Evolutionary conservation across 75 land plant species (phyloP), one percentile per base, ranked within the genome.

Genomic region (Pinus tabuliformis): DNA sequence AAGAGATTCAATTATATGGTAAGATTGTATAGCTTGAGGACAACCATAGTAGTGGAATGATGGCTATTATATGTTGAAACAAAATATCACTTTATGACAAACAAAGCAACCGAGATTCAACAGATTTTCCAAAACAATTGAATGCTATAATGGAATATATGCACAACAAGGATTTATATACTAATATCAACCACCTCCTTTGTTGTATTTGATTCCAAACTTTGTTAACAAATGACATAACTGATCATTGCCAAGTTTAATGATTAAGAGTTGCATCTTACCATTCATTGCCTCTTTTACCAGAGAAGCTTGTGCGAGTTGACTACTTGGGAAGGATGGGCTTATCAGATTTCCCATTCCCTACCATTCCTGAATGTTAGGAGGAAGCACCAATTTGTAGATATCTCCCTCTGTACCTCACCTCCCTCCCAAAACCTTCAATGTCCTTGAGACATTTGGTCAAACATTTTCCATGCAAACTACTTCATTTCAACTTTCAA

Each of bases 321-420:
- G 71, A 68, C 71, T 52, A 24, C 49, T 68, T 68, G 12, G 71
- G 49, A 52, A 39, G 7, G 12, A 68, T 42, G 21, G 71, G 20
- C 49, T 68, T 68, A 33, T 68, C 71, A 68, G 71, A 20, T 45
- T 68, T 68, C 71, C 52, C 71, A 39, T 68, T 68, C 52, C 71
- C 71, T 42, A 52, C 71, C 71, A 68, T 68, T 68, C 12, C 49
- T 42, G 39, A 5, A 65, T 14, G 6, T 20, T 17, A 18, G 7
- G 21, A 49, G 21, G 9, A 8, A 20, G 9, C 71, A 18, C 71
- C 7, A 42, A 39, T 52, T 22, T 20, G 6, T 3, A 9, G 11
- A 33, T 39, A 68, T 39, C 42, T 6, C 6, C 8, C 11, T 49
- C 0, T 8, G 52, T 49, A 11, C 52, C 3, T 45, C 71, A 36